Percentiles rank a stretch among this genome's conserved stretches.
phyloP scores from a whole-genome alignment of 192 early-diverging fungal species.

The Umbelopsis ramanniana region DNA sequence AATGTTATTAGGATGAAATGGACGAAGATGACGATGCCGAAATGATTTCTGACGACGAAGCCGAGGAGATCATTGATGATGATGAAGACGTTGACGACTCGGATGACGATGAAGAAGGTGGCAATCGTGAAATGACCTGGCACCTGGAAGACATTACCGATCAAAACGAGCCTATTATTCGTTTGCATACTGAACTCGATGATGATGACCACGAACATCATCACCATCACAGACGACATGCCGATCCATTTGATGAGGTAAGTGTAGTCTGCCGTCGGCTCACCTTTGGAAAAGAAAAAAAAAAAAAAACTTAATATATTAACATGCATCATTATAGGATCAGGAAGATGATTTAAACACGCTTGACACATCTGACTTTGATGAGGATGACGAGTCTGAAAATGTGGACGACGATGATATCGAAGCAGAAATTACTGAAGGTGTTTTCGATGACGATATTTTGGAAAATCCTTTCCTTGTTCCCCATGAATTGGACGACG shows the following conservation, averaged over 20 bases:
- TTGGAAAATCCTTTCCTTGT: slow-evolving; percentile 33
- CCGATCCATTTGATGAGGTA: slow-evolving; percentile 36
- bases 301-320: no score
- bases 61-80: slow-evolving; percentile 33
- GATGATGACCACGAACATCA: slow-evolving; percentile 49
- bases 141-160: slow-evolving; percentile 56
- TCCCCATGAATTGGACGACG: slow-evolving; percentile 53
- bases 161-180: slow-evolving; percentile 47
- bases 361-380: slow-evolving; percentile 39
- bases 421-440: slow-evolving; percentile 54
- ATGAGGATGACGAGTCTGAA: slow-evolving; percentile 48
- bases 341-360: slow-evolving; percentile 42
- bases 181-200: slow-evolving; percentile 31
- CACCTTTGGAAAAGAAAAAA: neutral
- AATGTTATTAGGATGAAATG: slow-evolving; percentile 21
- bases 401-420: slow-evolving; percentile 39
- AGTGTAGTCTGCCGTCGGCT: neutral
- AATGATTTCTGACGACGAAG: slow-evolving; percentile 49
- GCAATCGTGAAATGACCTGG: slow-evolving; percentile 58
- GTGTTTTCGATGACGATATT: slow-evolving; percentile 57
- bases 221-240: slow-evolving; percentile 45
- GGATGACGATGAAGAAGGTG: slow-evolving; percentile 63
- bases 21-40: slow-evolving; percentile 55
- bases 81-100: slow-evolving; percentile 51
- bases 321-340: neutral